Evolutionary conservation across 2,329 filamentous ascomycete genomes (phyloP).

Genomic region (Epichloe coenophiala): DNA sequence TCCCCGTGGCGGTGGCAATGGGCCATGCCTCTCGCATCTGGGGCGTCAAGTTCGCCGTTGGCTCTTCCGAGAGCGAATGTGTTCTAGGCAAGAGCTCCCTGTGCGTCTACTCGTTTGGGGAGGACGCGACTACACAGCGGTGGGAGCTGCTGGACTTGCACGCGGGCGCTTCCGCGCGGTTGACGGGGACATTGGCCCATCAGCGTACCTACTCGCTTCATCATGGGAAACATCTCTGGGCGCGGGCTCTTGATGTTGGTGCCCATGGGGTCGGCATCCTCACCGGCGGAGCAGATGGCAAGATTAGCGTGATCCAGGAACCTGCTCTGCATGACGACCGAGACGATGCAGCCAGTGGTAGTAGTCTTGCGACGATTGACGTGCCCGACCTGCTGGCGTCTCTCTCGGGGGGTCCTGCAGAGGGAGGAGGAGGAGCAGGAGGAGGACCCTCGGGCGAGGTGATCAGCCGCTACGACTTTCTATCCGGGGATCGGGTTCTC

Average conservation of each 20-base stretch:
- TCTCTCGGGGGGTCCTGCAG: slow-evolving; percentile 4
- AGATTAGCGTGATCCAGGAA: slow-evolving; percentile 36
- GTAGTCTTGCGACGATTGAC: slow-evolving; percentile 14
- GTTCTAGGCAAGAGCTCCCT: slow-evolving; percentile 6
- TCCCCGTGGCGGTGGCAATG: slow-evolving; percentile 50
- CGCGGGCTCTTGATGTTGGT: slow-evolving; percentile 34
- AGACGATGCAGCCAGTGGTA: background rate
- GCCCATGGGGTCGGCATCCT: slow-evolving; percentile 33
- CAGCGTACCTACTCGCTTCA: slow-evolving; percentile 50
- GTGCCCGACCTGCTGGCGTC: slow-evolving; percentile 19
- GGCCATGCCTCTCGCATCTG: slow-evolving; percentile 85
- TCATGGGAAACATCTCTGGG: slow-evolving; percentile 85
- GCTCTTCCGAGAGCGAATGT: background rate
- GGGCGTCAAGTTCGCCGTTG: slow-evolving; percentile 55
- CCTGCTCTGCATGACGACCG: background rate
- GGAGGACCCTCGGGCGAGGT: slow-evolving; percentile 18
- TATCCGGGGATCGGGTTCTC: slow-evolving; percentile 38
- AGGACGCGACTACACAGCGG: slow-evolving; percentile 64
- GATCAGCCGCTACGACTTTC: slow-evolving; percentile 51
- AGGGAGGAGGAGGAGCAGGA: background rate
- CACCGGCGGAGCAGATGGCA: slow-evolving; percentile 79
- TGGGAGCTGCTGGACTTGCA: slow-evolving; percentile 37
- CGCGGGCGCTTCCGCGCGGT: background rate
- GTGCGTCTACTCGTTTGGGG: slow-evolving; percentile 61
- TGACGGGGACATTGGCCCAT: slow-evolving; percentile 30